These are phyloP conservation scores for Leishmania amazonensis DNA, from an alignment of 208 protist species.

Conservation along the genomic window DNA sequence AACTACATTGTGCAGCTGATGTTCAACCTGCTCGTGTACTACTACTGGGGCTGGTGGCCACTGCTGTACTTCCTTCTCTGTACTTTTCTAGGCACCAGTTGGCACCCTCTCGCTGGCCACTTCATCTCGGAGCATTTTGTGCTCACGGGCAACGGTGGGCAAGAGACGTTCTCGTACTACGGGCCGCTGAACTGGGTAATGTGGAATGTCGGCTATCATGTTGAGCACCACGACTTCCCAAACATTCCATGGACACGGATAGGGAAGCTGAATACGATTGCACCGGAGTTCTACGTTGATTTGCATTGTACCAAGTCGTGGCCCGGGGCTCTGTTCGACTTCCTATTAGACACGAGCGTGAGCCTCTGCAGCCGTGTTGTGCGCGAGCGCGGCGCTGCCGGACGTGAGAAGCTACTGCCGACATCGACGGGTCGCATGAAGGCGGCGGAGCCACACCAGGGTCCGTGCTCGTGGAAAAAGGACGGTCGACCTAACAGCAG, in stretches of 20 bases:
- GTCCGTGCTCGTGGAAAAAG: constrained; percentile 47
- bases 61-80: constrained; percentile 81
- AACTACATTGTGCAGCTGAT: constrained; percentile 57
- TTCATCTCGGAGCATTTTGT: constrained; percentile 96
- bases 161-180: constrained; percentile 98
- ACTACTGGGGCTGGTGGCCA: constrained; percentile 58
- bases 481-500: constrained; percentile 2
- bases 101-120: constrained; percentile 91
- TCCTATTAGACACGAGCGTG: constrained; percentile 74
- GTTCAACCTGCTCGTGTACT: constrained; percentile 48
- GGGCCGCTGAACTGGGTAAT: constrained; percentile 89
- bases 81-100: constrained; percentile 79
- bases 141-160: constrained; percentile 63
- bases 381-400: constrained; percentile 53
- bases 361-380: constrained; percentile 79
- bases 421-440: constrained; percentile 40
- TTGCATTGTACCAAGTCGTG: constrained; percentile 81
- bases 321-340: constrained; percentile 76
- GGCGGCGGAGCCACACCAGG: constrained; percentile 46
- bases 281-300: constrained; percentile 94
- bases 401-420: constrained; percentile 57
- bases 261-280: constrained; percentile 82
- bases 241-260: constrained; percentile 92
- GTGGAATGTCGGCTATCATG: constrained; percentile 97
- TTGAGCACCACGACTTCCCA: constrained; percentile 98